These are phyloP conservation scores for Linum tenue DNA, from an alignment of 345 rosid species.

Conservation along the genomic window DNA sequence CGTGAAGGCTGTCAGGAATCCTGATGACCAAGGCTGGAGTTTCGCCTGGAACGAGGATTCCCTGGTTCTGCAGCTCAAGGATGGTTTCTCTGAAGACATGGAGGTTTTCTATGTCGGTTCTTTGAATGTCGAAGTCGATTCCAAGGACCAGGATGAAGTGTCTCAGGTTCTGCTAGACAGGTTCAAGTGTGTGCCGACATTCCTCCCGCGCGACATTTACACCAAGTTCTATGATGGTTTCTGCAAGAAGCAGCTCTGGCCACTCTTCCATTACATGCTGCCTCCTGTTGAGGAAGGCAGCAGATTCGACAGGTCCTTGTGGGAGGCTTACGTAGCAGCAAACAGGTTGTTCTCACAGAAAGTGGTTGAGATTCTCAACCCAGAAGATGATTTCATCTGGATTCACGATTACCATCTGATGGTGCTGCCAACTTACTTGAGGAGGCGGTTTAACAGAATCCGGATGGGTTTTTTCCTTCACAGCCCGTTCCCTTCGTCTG, in stretches of 20 bases:
- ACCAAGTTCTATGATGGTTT: background rate
- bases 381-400: background rate
- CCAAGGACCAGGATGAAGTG: background rate
- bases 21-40: background rate
- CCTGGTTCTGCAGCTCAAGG: background rate
- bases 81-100: background rate
- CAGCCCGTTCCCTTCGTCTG: background rate
- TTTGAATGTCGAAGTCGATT: background rate
- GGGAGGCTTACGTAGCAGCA: background rate
- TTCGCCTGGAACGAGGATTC: background rate
- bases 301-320: background rate
- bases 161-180: background rate
- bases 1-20: background rate
- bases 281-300: background rate
- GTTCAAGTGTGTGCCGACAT: background rate
- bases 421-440: background rate
- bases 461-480: background rate
- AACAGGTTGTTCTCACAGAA: background rate
- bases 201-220: background rate
- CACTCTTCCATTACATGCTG: background rate
- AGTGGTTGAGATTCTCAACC: background rate
- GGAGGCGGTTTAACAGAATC: background rate
- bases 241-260: constrained; percentile 1
- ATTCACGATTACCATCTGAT: background rate
- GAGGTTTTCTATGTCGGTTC: background rate